phyloP scores from a whole-genome alignment of 225 moss, liverwort and hornwort species.

The Antitrichia curtipendula region DNA sequence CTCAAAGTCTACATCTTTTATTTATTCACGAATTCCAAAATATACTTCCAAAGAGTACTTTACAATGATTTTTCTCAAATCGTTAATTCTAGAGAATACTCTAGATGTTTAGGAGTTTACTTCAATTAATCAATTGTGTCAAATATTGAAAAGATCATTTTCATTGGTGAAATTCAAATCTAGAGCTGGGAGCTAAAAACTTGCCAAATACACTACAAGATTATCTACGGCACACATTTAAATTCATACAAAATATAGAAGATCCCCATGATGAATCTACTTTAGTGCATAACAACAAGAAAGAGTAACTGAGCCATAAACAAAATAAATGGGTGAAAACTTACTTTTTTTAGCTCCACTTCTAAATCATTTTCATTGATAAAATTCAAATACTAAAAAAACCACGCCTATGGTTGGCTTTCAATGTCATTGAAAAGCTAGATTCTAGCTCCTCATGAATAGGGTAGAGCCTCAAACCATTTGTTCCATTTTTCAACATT shows the following conservation, averaged over 20 bases:
- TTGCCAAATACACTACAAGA: background rate
- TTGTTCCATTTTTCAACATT: background rate
- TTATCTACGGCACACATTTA: background rate
- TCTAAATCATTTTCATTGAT: too few species aligned
- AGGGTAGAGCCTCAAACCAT: background rate
- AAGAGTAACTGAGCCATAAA: accelerated
- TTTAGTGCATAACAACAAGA: background rate
- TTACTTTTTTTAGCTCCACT: background rate
- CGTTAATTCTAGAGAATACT: too few species aligned
- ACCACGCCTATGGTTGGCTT: too few species aligned
- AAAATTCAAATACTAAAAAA: too few species aligned
- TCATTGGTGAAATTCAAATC: background rate
- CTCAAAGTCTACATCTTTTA: too few species aligned
- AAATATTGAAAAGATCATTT: background rate
- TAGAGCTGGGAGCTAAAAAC: background rate
- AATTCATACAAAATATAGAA: background rate
- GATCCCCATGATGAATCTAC: background rate
- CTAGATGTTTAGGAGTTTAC: too few species aligned
- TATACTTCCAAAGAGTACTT: too few species aligned
- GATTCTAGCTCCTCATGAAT: accelerated
- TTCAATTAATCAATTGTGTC: background rate
- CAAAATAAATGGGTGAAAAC: background rate
- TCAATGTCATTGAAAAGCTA: background rate
- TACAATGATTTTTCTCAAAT: too few species aligned
- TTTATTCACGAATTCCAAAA: too few species aligned